Conservation (phyloP, 192 early-diverging fungal species). For the Umbelopsis ramanniana region DNA sequence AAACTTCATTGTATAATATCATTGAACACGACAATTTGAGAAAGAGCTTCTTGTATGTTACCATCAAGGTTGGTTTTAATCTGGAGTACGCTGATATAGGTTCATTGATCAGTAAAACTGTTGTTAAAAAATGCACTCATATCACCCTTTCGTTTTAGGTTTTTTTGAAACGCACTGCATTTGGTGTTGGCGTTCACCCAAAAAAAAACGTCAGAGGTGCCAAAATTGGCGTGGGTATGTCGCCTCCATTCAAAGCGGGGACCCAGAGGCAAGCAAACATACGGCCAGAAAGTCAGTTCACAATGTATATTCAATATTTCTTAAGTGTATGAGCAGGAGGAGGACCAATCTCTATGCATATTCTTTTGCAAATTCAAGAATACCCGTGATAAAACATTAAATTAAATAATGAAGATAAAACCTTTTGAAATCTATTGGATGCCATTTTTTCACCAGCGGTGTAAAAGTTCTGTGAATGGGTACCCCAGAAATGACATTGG, state of each 20-base stretch:
- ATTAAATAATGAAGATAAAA: not conserved
- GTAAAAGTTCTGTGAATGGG: not conserved
- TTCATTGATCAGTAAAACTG: no score
- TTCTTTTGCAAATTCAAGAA: no score
- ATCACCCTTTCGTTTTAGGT: not conserved
- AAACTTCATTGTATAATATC: not conserved
- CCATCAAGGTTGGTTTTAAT: no score
- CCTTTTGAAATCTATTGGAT: not conserved
- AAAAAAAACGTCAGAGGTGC: not conserved
- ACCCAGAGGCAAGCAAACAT: no score
- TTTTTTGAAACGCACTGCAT: not conserved
- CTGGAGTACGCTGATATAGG: not conserved
- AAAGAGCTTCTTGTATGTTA: not conserved
- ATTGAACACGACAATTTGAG: not conserved
- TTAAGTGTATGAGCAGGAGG: no score
- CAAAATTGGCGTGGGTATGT: not conserved
- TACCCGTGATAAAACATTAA: no score
- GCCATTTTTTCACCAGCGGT: not conserved
- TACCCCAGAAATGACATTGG: no score
- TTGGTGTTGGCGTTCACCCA: constrained; percentile 2
- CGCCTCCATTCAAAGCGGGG: no score
- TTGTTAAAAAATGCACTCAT: not conserved
- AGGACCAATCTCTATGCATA: no score
- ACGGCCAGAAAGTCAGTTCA: no score
- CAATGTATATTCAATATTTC: no score